Evolutionary conservation across 2,329 filamentous ascomycete genomes (phyloP).

Genomic region (Verticillium albo-atrum): DNA sequence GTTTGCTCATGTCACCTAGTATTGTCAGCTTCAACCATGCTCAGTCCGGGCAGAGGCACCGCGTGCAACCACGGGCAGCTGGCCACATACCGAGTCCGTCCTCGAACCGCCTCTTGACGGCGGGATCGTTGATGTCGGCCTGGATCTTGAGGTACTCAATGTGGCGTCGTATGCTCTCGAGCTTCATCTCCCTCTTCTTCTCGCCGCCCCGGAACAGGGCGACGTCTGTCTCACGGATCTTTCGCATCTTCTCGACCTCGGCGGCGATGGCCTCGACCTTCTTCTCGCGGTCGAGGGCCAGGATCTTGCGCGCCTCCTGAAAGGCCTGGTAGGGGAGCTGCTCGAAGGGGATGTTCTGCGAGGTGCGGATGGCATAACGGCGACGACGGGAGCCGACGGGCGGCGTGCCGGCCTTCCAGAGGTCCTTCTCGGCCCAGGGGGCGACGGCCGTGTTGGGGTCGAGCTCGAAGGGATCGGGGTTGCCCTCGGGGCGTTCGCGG

Average conservation of each 20-base stretch:
- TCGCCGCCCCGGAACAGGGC: slow-evolving; percentile 58
- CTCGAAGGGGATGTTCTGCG: slow-evolving; percentile 75
- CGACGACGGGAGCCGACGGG: slow-evolving; percentile 83
- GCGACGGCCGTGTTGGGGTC: slow-evolving; percentile 68
- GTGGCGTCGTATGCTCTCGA: slow-evolving; percentile 66
- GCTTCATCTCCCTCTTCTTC: slow-evolving; percentile 57
- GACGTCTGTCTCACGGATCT: slow-evolving; percentile 55
- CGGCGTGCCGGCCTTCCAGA: slow-evolving; percentile 63
- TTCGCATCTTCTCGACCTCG: slow-evolving; percentile 64
- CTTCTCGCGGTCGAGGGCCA: slow-evolving; percentile 73
- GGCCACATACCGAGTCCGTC: slow-evolving; percentile 75
- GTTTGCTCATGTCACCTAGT: slow-evolving; percentile 89
- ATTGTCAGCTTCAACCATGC: neutral
- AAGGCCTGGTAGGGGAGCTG: slow-evolving; percentile 96
- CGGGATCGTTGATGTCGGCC: slow-evolving; percentile 91
- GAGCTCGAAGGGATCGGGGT: slow-evolving; percentile 37
- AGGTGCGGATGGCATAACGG: slow-evolving; percentile 64
- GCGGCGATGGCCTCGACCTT: slow-evolving; percentile 71
- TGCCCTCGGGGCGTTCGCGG: slow-evolving; percentile 11
- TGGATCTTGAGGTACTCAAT: slow-evolving; percentile 79
- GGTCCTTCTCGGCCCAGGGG: slow-evolving; percentile 58
- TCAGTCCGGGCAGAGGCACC: too few species aligned
- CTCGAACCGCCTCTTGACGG: slow-evolving; percentile 91
- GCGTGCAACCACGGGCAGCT: too few species aligned
- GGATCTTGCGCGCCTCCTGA: slow-evolving; percentile 84